A percentile compares a stretch with the other conserved stretches of the same genome.
Evolutionary conservation across 78 protist species (phyloP).

Genomic region (Monocercomonoides exilis): DNA sequence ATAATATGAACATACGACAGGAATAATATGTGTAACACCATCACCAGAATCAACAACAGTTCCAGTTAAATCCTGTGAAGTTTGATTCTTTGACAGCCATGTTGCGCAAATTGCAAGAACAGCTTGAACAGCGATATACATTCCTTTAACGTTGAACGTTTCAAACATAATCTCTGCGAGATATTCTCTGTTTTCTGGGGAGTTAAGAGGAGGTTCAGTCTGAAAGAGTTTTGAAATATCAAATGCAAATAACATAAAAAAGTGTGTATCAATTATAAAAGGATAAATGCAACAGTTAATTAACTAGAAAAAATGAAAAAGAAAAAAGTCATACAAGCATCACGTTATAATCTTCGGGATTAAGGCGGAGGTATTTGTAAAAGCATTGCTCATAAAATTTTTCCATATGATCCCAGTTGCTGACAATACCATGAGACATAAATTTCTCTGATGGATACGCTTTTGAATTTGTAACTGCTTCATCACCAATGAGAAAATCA

Average conservation of each 20-base stretch:
- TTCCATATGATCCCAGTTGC: constrained; percentile 96
- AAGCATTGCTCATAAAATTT: constrained; percentile 90
- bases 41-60: constrained; percentile 97
- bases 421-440: constrained; percentile 79
- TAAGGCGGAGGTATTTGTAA: constrained; percentile 90
- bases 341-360: constrained; percentile 95
- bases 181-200: constrained; percentile 98
- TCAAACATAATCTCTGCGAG: constrained; percentile 98
- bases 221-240: not conserved
- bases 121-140: constrained; percentile 98
- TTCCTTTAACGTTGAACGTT: constrained; percentile 92
- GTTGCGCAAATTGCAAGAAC: constrained; percentile 94
- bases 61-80: constrained; percentile 76
- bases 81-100: constrained; percentile 40
- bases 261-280: not conserved
- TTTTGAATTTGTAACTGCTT: constrained; percentile 40
- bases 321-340: constrained; percentile 59
- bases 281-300: not conserved
- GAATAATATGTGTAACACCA: constrained; percentile 98
- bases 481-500: constrained; percentile 93
- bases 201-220: constrained; percentile 97
- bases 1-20: constrained; percentile 67
- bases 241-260: not conserved
- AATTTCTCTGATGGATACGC: constrained; percentile 68
- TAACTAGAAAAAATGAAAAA: not conserved